Conservation (phyloP, 208 protist genomes). For the Crithidia brevicula region DNA sequence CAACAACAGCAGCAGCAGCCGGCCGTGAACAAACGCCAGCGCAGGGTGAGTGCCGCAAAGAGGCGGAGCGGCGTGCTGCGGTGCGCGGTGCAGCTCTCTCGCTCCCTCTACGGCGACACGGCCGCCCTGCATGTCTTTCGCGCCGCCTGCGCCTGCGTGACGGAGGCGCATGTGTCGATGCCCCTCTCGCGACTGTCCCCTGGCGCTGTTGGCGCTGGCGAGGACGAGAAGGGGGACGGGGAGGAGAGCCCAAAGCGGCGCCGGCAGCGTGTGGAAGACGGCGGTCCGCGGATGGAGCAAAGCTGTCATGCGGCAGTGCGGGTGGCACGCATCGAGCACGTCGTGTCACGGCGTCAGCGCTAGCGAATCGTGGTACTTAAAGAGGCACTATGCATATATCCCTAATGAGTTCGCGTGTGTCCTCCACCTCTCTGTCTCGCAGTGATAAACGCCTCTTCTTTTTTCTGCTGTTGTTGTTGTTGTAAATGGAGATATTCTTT, state of each 20-base stretch:
- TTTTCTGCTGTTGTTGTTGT: conserved; percentile 7
- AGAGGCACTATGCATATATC: background rate
- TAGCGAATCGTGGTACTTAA: background rate
- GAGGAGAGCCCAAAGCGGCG: background rate
- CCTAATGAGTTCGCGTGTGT: background rate
- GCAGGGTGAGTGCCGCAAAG: conserved; percentile 3
- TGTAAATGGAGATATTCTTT: no score
- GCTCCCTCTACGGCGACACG: conserved; percentile 30
- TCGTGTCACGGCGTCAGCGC: conserved; percentile 16
- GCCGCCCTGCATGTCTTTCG: conserved; percentile 29
- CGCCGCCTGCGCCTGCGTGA: conserved; percentile 35
- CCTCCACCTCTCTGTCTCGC: background rate
- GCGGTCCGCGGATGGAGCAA: conserved; percentile 5
- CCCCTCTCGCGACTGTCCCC: conserved; percentile 6
- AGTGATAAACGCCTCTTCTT: background rate
- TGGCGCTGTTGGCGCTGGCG: no score
- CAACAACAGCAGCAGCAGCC: background rate
- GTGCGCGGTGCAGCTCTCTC: conserved; percentile 32
- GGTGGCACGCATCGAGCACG: conserved; percentile 31
- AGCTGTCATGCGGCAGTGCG: conserved; percentile 24
- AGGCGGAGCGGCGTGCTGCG: conserved; percentile 33
- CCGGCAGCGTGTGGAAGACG: background rate
- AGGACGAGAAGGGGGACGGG: background rate
- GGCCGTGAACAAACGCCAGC: background rate
- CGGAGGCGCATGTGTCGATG: conserved; percentile 10